Conservation (phyloP, 2,329 filamentous ascomycete species). For the Alternaria sp. region DNA sequence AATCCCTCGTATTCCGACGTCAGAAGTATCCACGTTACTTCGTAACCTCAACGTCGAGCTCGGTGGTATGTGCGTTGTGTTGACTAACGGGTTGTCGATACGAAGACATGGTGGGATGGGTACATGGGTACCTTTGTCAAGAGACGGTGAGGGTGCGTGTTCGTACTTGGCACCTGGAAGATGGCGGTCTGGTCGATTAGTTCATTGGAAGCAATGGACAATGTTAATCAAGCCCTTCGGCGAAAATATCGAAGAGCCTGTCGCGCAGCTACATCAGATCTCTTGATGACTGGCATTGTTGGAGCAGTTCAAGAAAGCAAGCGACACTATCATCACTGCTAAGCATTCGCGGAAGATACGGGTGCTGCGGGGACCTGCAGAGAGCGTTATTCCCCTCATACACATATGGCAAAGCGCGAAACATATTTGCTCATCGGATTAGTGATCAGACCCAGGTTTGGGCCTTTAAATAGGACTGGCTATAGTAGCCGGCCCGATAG, state of each 20-base stretch:
- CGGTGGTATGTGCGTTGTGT: not conserved
- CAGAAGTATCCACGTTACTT: conserved; percentile 2
- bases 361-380: not conserved
- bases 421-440: not conserved
- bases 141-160: not conserved
- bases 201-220: too few species aligned
- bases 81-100: not conserved
- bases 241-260: not conserved
- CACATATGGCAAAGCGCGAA: not conserved
- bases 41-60: not conserved
- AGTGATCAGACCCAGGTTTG: not conserved
- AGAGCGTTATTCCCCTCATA: not conserved
- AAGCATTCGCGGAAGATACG: not conserved
- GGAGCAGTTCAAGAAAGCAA: not conserved
- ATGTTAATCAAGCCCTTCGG: not conserved
- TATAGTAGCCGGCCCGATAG: not conserved
- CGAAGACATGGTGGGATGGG: not conserved
- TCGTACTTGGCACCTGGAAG: not conserved
- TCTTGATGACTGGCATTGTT: not conserved
- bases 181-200: not conserved
- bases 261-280: too few species aligned
- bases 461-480: not conserved
- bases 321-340: not conserved
- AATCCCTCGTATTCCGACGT: not conserved
- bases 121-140: not conserved